phyloP scores from a whole-genome alignment of 352 stramenopile genomes.

The Phytophthora sansomeana region DNA sequence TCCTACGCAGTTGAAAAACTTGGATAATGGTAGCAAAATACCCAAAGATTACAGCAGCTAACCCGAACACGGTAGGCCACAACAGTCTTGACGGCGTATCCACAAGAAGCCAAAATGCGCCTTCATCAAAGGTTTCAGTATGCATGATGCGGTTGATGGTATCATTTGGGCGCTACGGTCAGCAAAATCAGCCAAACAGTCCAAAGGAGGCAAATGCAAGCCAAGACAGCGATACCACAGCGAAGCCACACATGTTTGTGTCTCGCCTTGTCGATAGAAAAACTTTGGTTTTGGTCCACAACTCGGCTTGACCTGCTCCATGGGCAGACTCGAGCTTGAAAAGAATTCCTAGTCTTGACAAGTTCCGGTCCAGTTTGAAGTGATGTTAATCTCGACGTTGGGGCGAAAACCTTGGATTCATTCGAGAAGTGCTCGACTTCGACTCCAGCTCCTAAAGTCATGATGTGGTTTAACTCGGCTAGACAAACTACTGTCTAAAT shows the following conservation, averaged over 20 bases:
- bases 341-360: background rate
- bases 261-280: background rate
- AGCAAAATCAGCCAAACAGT: background rate
- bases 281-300: background rate
- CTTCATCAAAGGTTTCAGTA: slow-evolving; percentile 4
- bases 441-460: background rate
- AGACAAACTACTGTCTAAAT: background rate
- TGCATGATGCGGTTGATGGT: background rate
- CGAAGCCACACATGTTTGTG: background rate
- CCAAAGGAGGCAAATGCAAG: background rate
- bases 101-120: slow-evolving; percentile 7
- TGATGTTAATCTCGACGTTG: background rate
- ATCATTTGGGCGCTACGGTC: background rate
- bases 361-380: background rate
- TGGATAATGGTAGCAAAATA: background rate
- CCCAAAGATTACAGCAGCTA: background rate
- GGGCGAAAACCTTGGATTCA: background rate
- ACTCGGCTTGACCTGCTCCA: background rate
- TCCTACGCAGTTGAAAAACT: background rate
- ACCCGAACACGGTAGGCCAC: slow-evolving; percentile 7
- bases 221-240: background rate
- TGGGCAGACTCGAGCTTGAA: background rate
- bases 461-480: background rate
- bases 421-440: background rate
- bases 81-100: background rate